Evolutionary conservation across 1,139 yeast species (phyloP), one percentile per base, ranked within the genome.

Genomic region (Pichia sp.): DNA sequence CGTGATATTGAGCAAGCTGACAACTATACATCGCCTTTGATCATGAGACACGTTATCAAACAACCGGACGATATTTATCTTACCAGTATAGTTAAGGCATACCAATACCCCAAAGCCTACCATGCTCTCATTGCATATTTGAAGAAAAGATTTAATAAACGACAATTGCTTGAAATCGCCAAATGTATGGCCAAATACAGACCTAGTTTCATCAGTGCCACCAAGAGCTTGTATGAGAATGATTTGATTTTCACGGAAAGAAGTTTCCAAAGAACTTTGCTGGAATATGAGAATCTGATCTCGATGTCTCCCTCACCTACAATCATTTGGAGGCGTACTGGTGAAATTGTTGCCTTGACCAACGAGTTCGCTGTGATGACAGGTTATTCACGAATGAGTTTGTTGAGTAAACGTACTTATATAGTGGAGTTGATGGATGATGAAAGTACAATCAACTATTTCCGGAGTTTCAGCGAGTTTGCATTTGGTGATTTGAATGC

Each of bases 381-480:
- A n/a, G 86, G 87, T 1, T 75, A 78, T 63, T 74, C 75, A 46
- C 65, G 75, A 55, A 72, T 73, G 58, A 79, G 79, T 45, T 71
- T 80, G 16, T 66, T 80, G 27, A 75, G 80, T 43, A 79, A 80
- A 59, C 66, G 85, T 52, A 80, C 84, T 0, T 81, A 73, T 63
- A 80, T 75, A 36, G 95, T 92, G 10, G 97, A 92, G 66, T 73
- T 93, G 40, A 80, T 93, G 78, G 97, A 92, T 69, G 97, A 92
- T 69, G 81, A 81, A 57, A 84, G 92, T 45, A 96, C 90, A 24
- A 75, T 91, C 55, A 90, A 88, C 64, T 93, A 93, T 70, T 93
- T 93, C 70, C 85, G 89, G 66, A 76, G 90, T 50, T 92, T 93
- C 67, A 83, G 90, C 65, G 81, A 84, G 54, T 87, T 91, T 57